These are phyloP conservation scores for Aspergillus ostianus DNA, from an alignment of 495 filamentous ascomycete genomes.

Conservation along the genomic window DNA sequence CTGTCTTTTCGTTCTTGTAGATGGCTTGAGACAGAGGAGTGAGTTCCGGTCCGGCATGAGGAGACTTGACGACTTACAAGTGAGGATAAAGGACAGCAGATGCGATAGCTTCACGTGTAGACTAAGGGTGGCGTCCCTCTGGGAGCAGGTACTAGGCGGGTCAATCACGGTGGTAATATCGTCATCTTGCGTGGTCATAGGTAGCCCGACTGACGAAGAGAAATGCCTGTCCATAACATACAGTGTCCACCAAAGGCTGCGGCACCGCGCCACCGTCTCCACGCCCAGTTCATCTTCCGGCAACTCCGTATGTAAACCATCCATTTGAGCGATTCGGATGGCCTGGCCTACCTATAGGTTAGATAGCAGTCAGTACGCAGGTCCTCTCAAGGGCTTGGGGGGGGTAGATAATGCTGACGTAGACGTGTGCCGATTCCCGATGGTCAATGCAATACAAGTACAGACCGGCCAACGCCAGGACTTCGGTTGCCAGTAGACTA, in stretches of 20 bases:
- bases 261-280: slow-evolving; percentile 28
- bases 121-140: slow-evolving; percentile 26
- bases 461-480: slow-evolving; percentile 33
- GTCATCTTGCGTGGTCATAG: slow-evolving; percentile 32
- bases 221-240: slow-evolving; percentile 39
- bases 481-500: slow-evolving; percentile 32
- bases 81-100: slow-evolving; percentile 28
- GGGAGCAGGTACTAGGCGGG: slow-evolving; percentile 15
- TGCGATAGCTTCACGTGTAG: slow-evolving; percentile 34
- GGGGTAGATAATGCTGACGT: slow-evolving; percentile 23
- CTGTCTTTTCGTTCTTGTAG: slow-evolving; percentile 34
- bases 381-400: not conserved
- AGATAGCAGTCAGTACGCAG: not conserved
- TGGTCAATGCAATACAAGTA: slow-evolving; percentile 39
- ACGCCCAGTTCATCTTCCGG: slow-evolving; percentile 29
- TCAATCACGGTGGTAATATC: slow-evolving; percentile 34
- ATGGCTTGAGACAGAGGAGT: slow-evolving; percentile 21
- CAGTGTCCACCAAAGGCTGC: slow-evolving; percentile 40
- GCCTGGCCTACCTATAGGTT: slow-evolving; percentile 34
- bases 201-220: slow-evolving; percentile 35
- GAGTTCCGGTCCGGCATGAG: not conserved
- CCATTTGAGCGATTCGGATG: slow-evolving; percentile 35
- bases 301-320: slow-evolving; percentile 38
- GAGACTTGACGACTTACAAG: slow-evolving; percentile 11
- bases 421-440: slow-evolving; percentile 30